phyloP scores from a whole-genome alignment of 495 filamentous ascomycete species.

The Polyplosphaeria fusca region DNA sequence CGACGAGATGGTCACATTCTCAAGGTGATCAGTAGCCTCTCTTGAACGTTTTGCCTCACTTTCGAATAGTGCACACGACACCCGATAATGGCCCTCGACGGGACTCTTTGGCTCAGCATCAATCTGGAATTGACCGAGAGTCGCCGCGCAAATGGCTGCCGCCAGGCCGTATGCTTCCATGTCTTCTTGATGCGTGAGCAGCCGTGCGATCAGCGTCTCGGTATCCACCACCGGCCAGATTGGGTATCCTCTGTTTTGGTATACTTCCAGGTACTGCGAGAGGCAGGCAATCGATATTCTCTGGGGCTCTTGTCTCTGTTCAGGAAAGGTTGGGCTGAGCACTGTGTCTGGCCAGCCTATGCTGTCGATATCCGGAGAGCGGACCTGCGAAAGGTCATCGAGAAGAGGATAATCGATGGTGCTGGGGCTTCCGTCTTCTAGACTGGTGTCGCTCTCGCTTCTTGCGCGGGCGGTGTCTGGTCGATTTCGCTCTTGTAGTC shows the following conservation, averaged over 20 bases:
- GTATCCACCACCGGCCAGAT: constrained; percentile 52
- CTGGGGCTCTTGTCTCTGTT: not conserved
- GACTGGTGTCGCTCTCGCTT: constrained; percentile 20
- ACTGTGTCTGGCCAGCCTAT: constrained; percentile 10
- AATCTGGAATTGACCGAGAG: constrained; percentile 47
- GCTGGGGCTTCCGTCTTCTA: constrained; percentile 18
- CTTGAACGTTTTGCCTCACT: constrained; percentile 25
- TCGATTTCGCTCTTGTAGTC: constrained; percentile 11
- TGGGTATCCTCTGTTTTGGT: constrained; percentile 48
- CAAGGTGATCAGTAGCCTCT: constrained; percentile 19
- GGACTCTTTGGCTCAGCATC: constrained; percentile 27
- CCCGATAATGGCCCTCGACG: constrained; percentile 19
- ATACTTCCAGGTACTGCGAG: constrained; percentile 37
- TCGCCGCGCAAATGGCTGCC: constrained; percentile 46
- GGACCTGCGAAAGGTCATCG: constrained; percentile 1
- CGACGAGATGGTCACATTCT: constrained; percentile 31
- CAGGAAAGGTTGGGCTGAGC: not conserved
- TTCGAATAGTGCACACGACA: constrained; percentile 14
- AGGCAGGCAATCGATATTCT: constrained; percentile 8
- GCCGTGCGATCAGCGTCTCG: constrained; percentile 40
- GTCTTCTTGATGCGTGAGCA: constrained; percentile 37
- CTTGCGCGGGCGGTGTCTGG: not conserved
- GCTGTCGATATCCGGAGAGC: constrained; percentile 1
- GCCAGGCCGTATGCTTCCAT: constrained; percentile 45
- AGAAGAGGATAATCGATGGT: constrained; percentile 11